phyloP scores from a whole-genome alignment of 1,284 basidiomycete species.

The Marasmius sp. region DNA sequence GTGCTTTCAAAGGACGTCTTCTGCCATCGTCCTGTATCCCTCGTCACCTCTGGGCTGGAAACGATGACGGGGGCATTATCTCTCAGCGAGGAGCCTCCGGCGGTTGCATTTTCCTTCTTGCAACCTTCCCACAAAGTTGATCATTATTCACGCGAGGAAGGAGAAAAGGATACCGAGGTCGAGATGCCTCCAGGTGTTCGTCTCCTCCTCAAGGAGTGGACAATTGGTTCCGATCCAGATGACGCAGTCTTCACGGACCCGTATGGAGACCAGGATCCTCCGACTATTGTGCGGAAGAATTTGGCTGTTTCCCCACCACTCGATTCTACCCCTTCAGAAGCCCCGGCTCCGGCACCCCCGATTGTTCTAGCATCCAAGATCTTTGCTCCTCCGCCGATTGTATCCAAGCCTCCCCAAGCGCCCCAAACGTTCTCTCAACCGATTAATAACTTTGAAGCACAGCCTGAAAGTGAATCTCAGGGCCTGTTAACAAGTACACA shows the following conservation, averaged over 20 bases:
- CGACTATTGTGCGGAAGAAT: background rate
- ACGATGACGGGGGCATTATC: slow-evolving; percentile 57
- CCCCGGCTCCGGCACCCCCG: slow-evolving; percentile 38
- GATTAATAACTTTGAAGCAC: slow-evolving; percentile 15
- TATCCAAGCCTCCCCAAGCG: slow-evolving; percentile 15
- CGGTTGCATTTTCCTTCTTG: slow-evolving; percentile 60
- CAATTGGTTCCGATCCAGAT: slow-evolving; percentile 49
- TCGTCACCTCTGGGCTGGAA: slow-evolving; percentile 39
- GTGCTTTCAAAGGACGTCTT: slow-evolving; percentile 57
- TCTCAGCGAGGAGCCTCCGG: slow-evolving; percentile 50
- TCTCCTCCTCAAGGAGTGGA: slow-evolving; percentile 67
- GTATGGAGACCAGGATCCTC: slow-evolving; percentile 35
- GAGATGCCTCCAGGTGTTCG: slow-evolving; percentile 53
- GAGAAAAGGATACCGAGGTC: slow-evolving; percentile 16
- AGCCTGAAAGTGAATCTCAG: slow-evolving; percentile 35
- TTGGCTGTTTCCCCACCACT: background rate
- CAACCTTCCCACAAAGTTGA: slow-evolving; percentile 40
- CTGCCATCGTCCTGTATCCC: slow-evolving; percentile 40
- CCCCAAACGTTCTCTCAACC: slow-evolving; percentile 12
- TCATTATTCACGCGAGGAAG: slow-evolving; percentile 25
- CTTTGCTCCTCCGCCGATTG: slow-evolving; percentile 13
- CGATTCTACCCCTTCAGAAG: background rate
- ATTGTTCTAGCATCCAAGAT: slow-evolving; percentile 29
- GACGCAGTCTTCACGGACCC: slow-evolving; percentile 55
- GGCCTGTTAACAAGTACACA: slow-evolving; percentile 63